Base-by-base conservation (phyloP, 2,329 filamentous ascomycete species). In the Verticillium longisporum region DNA sequence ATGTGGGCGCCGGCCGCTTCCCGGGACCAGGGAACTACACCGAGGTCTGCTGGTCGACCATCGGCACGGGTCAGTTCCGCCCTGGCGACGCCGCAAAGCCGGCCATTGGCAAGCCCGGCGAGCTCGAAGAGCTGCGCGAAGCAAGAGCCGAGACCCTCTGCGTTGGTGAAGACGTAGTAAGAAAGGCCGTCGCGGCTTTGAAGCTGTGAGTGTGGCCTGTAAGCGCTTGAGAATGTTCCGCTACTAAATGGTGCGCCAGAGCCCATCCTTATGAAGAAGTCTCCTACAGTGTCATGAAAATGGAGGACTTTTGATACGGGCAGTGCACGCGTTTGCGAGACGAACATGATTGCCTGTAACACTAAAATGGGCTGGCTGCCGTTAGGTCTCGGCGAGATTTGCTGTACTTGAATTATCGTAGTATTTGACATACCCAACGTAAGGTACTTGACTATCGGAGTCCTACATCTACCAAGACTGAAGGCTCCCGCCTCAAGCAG, bases 31-130 rank as follows among this genome's bases (percentile, higher is more conserved):
- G 80, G n/a, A 78, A 78, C 66, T 86, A 86, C 68, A 83, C 80
- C 31, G 81, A 86, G 66, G 81, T 77, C 69, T 80, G 79, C 70
- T 87, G 77, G 75, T 74, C 75, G 2, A 72, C 75, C 0, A 64
- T 73, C 4, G 88, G 88, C 4, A 84, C 76, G 0, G 87, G 86
- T 0, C 87, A 90, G 68, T 91, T 90, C 71, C 81, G 84, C 0
- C 87, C 88, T 0, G 85, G 84, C 0, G 78, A 79, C 60, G 71
- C 76, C 0, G 86, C 88, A 1, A 87, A 86, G 56, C 88, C 88
- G 3, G 74, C 85, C 67, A 85, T 90, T 63, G 88, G 88, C 0
- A 73, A 74, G 10, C 74, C 79, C 1, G 86, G 86, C 0, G 41
- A 75, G 50, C 67, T 90, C 0, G 86, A 90, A 71, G 71, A 84